Evolutionary conservation across 495 filamentous ascomycete species (phyloP).

Genomic region (Trichoderma parareesei): DNA sequence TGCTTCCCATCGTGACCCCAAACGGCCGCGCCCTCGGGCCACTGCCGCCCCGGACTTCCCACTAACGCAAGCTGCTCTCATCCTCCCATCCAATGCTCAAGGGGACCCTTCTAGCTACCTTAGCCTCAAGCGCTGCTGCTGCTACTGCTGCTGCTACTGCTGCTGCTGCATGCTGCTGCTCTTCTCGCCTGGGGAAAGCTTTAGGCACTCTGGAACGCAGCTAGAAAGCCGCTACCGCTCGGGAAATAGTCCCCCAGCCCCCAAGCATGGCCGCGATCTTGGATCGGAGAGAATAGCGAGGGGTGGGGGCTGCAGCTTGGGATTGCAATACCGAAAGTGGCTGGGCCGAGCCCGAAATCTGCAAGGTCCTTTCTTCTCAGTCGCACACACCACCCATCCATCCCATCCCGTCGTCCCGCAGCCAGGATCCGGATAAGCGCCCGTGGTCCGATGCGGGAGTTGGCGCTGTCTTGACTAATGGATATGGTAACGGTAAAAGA

Average conservation of each 20-base stretch:
- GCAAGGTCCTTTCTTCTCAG: neutral
- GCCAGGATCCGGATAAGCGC: conserved; percentile 1
- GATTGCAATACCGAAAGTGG: conserved; percentile 9
- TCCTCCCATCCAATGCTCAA: too few relatives aligned
- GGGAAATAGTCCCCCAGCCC: neutral
- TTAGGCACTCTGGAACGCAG: neutral
- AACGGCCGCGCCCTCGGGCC: neutral
- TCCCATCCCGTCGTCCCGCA: too few relatives aligned
- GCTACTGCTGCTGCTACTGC: neutral
- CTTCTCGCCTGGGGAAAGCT: neutral
- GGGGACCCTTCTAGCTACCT: too few relatives aligned
- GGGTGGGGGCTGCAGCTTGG: conserved; percentile 8
- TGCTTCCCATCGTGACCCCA: neutral
- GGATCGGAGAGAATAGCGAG: conserved; percentile 8
- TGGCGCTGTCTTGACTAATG: neutral
- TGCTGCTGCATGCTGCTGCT: neutral
- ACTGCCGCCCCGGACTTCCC: too few relatives aligned
- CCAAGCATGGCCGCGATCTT: neutral
- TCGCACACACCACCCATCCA: too few relatives aligned
- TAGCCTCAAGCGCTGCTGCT: too few relatives aligned
- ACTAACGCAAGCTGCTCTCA: too few relatives aligned
- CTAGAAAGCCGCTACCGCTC: conserved; percentile 5
- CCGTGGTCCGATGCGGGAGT: neutral
- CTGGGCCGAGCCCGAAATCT: neutral
- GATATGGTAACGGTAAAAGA: neutral